phyloP scores from a whole-genome alignment of 2,329 filamentous ascomycete genomes.

The Phialemonium atrogriseum region DNA sequence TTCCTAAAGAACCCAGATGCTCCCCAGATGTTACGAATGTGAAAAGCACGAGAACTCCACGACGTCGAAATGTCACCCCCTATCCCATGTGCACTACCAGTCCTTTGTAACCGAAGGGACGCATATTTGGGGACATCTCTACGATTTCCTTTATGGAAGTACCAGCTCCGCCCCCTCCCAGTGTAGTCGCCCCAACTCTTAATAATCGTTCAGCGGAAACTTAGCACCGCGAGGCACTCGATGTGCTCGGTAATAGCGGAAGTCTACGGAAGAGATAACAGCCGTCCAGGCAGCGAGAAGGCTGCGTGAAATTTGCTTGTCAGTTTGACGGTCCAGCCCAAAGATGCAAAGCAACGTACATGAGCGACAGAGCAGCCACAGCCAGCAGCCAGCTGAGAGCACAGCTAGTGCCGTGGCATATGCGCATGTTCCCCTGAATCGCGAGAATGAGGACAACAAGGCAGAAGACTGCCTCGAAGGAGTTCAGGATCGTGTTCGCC shows the following conservation, averaged over 20 bases:
- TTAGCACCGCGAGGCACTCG: not conserved
- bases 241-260: not conserved
- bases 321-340: not conserved
- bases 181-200: no score
- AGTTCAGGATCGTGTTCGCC: constrained; percentile 30
- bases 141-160: no score
- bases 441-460: constrained; percentile 23
- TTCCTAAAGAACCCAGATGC: no score
- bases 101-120: no score
- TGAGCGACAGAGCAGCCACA: constrained; percentile 4
- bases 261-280: not conserved
- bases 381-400: constrained; percentile 10
- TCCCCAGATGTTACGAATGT: no score
- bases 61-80: no score
- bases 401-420: constrained; percentile 11
- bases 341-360: constrained; percentile 5
- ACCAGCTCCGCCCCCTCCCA: no score
- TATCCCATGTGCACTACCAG: no score
- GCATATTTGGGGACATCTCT: no score
- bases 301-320: not conserved
- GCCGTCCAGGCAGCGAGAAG: not conserved
- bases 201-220: no score
- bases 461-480: constrained; percentile 34
- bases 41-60: no score
- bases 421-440: constrained; percentile 11